phyloP scores from a whole-genome alignment of 176 grass and related monocot species.

The Lolium rigidum region DNA sequence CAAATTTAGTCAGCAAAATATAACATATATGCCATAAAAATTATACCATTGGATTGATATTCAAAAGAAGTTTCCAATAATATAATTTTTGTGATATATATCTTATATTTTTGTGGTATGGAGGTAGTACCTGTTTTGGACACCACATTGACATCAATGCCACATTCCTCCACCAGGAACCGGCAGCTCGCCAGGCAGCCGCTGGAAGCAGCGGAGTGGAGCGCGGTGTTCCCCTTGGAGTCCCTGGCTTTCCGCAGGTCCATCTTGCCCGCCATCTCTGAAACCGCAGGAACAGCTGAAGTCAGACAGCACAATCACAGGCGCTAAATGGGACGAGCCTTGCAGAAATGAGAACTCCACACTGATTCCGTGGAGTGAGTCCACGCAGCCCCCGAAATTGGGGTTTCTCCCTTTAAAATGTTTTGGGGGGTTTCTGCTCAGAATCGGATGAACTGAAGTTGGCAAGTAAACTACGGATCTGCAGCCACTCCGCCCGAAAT shows the following conservation, averaged over 20 bases:
- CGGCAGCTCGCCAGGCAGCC: conserved; percentile 17
- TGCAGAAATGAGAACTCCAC: no score
- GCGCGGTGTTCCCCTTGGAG: background rate
- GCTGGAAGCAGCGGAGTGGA: conserved; percentile 32
- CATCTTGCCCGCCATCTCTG: conserved; percentile 4
- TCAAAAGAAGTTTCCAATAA: no score
- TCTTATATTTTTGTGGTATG: no score
- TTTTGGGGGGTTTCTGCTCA: background rate
- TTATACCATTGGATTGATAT: no score
- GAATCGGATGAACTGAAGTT: background rate
- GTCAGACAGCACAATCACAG: background rate
- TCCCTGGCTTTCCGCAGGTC: conserved; percentile 25
- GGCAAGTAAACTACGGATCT: background rate
- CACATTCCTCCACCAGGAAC: conserved; percentile 43
- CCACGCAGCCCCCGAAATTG: background rate
- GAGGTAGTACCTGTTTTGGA: background rate
- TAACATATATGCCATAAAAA: no score
- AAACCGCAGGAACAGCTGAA: background rate
- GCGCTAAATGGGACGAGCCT: no score
- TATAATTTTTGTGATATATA: no score
- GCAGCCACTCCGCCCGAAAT: no score
- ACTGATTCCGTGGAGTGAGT: background rate
- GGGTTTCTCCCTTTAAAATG: background rate
- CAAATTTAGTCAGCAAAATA: no score
- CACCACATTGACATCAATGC: conserved; percentile 11